A percentile compares a stretch with the other conserved stretches of the same genome.
phyloP scores from a whole-genome alignment of 495 filamentous ascomycete genomes.

The Penicillium bovifimosum region DNA sequence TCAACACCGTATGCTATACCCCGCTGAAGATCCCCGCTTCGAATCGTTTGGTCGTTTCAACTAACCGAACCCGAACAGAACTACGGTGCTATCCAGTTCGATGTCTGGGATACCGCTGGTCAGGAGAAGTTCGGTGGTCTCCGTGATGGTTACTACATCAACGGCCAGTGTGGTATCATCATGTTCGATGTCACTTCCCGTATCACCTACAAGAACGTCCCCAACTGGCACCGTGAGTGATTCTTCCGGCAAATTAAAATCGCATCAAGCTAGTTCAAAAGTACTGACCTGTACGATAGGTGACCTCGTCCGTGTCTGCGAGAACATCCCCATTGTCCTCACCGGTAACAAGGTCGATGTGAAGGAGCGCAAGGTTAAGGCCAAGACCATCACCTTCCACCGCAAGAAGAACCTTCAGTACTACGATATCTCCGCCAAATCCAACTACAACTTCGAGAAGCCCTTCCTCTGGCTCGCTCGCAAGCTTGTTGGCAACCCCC shows the following conservation, averaged over 20 bases:
- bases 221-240: conserved; percentile 98
- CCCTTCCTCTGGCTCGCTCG: conserved; percentile 99
- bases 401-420: conserved; percentile 99
- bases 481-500: conserved; percentile 93
- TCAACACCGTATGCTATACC: conserved; percentile 88
- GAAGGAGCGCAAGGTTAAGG: conserved; percentile 99
- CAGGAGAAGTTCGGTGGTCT: conserved; percentile 99
- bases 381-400: conserved; percentile 99
- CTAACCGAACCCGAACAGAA: conserved; percentile 59
- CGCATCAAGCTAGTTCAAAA: neutral
- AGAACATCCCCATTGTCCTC: conserved; percentile 98
- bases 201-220: conserved; percentile 99
- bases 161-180: conserved; percentile 99
- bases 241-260: neutral
- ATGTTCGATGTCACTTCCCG: conserved; percentile 99
- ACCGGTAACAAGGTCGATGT: conserved; percentile 99
- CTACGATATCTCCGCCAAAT: conserved; percentile 99
- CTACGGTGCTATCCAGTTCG: conserved; percentile 94
- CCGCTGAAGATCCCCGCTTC: conserved; percentile 31
- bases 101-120: conserved; percentile 99
- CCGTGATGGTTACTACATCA: conserved; percentile 99
- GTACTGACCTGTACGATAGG: conserved; percentile 46
- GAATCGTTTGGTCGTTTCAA: conserved; percentile 16
- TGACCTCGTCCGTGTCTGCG: conserved; percentile 98
- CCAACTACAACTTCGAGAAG: conserved; percentile 99